Evolutionary conservation across 176 grass and related monocot genomes (phyloP).

Genomic region (Puccinellia tenuiflora): DNA sequence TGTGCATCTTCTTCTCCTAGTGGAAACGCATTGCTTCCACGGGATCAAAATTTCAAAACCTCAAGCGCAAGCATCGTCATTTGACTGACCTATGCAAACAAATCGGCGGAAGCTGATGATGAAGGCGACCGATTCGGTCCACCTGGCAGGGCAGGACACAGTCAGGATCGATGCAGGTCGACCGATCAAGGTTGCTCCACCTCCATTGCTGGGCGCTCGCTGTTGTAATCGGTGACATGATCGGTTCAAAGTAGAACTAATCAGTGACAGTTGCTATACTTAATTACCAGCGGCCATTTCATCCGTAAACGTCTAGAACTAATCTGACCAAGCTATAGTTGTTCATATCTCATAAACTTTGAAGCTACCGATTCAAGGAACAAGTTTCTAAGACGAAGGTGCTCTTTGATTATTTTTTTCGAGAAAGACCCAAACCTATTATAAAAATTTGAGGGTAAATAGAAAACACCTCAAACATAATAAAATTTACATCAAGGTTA

Average conservation of each 20-base stretch:
- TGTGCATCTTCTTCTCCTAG: background rate
- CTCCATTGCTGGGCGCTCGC: background rate
- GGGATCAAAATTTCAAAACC: background rate
- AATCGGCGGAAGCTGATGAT: background rate
- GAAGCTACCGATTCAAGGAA: background rate
- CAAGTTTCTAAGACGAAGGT: background rate
- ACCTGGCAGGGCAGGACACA: background rate
- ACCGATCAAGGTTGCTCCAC: background rate
- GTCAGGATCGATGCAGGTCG: background rate
- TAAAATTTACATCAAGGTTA: too few species aligned
- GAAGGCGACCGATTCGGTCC: background rate
- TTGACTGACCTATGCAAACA: background rate
- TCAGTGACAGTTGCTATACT: background rate
- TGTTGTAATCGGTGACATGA: constrained; percentile 16
- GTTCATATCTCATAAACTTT: background rate
- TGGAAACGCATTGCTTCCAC: background rate
- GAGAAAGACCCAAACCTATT: too few species aligned
- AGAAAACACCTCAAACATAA: too few species aligned
- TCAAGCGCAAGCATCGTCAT: background rate
- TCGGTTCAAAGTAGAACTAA: background rate
- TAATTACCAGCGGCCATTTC: background rate
- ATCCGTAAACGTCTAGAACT: background rate
- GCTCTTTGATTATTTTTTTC: too few species aligned
- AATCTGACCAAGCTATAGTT: background rate
- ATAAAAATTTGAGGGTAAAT: too few species aligned